phyloP scores from a whole-genome alignment of 768 basidiomycete genomes.

The Rhizopogon sp. region DNA sequence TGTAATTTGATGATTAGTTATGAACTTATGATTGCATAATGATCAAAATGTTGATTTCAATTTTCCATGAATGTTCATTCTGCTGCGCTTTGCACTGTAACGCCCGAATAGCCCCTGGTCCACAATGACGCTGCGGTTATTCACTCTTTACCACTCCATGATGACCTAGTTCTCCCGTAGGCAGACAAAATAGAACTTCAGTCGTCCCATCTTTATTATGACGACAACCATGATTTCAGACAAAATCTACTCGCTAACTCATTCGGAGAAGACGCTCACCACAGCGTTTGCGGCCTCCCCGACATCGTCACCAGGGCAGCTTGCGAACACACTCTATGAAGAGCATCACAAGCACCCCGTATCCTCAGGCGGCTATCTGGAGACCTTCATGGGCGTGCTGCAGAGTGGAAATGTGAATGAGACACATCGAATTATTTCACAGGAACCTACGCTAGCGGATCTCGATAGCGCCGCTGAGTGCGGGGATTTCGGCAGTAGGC shows the following conservation, averaged over 20 bases:
- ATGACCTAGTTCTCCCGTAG: too few relatives aligned
- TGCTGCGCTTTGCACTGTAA: too few relatives aligned
- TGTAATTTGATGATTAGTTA: too few relatives aligned
- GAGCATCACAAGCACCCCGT: slow-evolving; percentile 23
- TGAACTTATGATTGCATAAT: too few relatives aligned
- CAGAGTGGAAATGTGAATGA: slow-evolving; percentile 13
- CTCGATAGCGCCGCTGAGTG: slow-evolving; percentile 43
- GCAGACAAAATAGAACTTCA: too few relatives aligned
- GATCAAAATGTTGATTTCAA: too few relatives aligned
- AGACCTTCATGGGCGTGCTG: slow-evolving; percentile 14
- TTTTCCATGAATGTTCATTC: too few relatives aligned
- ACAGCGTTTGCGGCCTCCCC: slow-evolving; percentile 35
- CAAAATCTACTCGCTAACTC: slow-evolving; percentile 26
- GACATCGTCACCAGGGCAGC: slow-evolving; percentile 27
- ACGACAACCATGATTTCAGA: slow-evolving; percentile 23
- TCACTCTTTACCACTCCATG: not conserved
- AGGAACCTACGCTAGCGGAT: slow-evolving; percentile 33
- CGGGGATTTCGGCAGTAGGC: slow-evolving; percentile 48
- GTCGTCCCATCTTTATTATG: too few relatives aligned
- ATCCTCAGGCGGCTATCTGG: slow-evolving; percentile 12
- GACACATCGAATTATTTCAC: slow-evolving; percentile 13
- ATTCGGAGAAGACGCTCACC: slow-evolving; percentile 34
- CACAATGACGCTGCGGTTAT: not conserved
- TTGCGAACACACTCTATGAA: slow-evolving; percentile 37
- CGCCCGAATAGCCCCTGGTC: too few relatives aligned